Base-by-base conservation (phyloP, 1,284 basidiomycete species). In the Austroboletus sp. region DNA sequence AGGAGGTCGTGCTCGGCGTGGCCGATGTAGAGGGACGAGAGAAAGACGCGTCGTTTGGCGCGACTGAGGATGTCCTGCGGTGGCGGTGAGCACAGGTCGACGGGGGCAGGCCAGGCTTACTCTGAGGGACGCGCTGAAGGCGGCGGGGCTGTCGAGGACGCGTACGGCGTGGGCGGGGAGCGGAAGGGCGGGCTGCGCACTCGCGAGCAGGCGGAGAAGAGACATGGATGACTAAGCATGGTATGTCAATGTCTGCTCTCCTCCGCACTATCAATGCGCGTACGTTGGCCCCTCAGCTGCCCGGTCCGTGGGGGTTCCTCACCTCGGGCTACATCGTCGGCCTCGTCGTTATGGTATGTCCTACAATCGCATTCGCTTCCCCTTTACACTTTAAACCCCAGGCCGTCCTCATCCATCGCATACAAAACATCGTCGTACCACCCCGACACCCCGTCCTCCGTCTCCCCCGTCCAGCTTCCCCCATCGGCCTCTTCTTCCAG, bases 11-110 rank as follows among this genome's bases (percentile, higher is more conserved):
- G 64, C 62, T 90, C 84, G 45, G 79, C 76, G 4, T 78, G 73
- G 19, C 87, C 86, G 41, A 92, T 80, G 61, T 92, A 92, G 25
- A 92, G 66, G 9, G 88, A 91, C 1, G 91, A 94, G 38, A 97
- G 76, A 60, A 93, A 86, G 58, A 97, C 81, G 46, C 89, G 76
- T 46, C 70, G 68, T 52, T 79, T 77, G 2, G 93, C 92, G 30
- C 75, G 69, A 38, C 70, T 69, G 45, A 96, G 80, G 74, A 90
- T 82, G 46, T 78, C 71, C 89, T 91, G n/a, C n/a, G 31, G 31
- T 7, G 12, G 6, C 4, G 2, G 21, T 21, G 21, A 21, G 21
- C 21, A 21, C 21, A 21, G 4, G 5, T 5, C 21, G 21, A 21
- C 21, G 5, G 4, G 32, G 12, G 12, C 31, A n/a, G 12, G 15